These are phyloP conservation scores for Cicer bijugum DNA, from an alignment of 306 rosid species.

Conservation along the genomic window DNA sequence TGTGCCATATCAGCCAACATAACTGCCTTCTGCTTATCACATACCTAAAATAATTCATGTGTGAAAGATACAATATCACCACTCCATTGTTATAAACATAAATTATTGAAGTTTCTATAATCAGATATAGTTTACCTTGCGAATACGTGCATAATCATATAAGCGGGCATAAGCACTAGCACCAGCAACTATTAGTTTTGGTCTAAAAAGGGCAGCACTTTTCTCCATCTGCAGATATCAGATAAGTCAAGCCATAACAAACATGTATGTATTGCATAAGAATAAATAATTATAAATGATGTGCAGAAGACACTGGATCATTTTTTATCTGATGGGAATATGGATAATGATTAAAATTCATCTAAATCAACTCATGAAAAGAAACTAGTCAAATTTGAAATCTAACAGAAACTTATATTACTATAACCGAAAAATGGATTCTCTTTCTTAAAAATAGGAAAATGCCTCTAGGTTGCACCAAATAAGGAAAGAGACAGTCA, in stretches of 20 bases:
- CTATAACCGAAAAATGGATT: background rate
- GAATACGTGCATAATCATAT: conserved; percentile 89
- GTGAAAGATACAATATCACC: conserved; percentile 23
- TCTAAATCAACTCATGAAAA: conserved; percentile 11
- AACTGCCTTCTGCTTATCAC: conserved; percentile 91
- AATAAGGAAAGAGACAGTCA: background rate
- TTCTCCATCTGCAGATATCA: conserved; percentile 77
- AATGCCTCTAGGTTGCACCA: background rate
- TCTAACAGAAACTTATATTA: background rate
- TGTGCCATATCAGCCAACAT: conserved; percentile 99
- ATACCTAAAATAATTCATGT: conserved; percentile 61
- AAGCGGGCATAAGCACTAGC: conserved; percentile 99
- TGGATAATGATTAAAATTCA: conserved; percentile 3
- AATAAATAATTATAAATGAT: conserved; percentile 4
- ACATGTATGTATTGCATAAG: conserved; percentile 8
- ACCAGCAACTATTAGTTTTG: conserved; percentile 95
- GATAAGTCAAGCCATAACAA: conserved; percentile 20
- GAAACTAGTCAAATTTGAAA: conserved; percentile 4
- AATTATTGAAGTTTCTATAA: conserved; percentile 9
- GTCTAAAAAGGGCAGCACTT: conserved; percentile 94
- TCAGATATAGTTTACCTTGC: conserved; percentile 66
- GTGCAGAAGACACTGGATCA: background rate
- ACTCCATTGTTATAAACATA: conserved; percentile 23
- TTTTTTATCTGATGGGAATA: background rate
- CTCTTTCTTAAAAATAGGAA: background rate